Base-by-base conservation (phyloP, 345 rosid genomes). In the Corymbia maculata region DNA sequence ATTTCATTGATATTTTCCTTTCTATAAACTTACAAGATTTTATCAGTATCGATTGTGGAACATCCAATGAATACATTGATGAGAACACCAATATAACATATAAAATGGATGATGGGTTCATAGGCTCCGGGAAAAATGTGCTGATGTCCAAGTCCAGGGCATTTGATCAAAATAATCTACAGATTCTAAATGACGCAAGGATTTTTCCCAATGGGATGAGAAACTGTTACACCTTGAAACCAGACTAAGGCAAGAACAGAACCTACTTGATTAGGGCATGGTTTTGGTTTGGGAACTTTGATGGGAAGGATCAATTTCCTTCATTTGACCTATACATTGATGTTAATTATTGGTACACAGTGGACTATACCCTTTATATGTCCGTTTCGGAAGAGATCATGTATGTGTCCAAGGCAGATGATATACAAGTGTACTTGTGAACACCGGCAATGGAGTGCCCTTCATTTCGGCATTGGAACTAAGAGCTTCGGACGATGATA, bases 11-110 rank as follows among this genome's bases (percentile, higher is more conserved):
- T 4, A 50, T 50, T 50, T 50, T 50, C 51, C 14, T 13, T 52
- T 52, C 53, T 52, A 5, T 52, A 52, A 14, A 52, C 5, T 4
- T 52, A 52, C 4, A 52, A 89, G 88, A 87, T 32, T 91, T 87
- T 87, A 85, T 91, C 45, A 91, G 89, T 90, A 57, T 90, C 86
- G 91, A 90, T 51, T 91, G 90, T 17, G 91, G 93, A 19, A 79
- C 53, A 24, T 85, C 86, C 3, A 51, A 24, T 30, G 79, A 36
- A 70, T 90, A 87, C 32, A 44, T 52, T 0, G 90, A 91, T 4
- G 21, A n/a, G 2, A 53, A 26, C 13, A 86, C 85, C 0, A 87
- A 85, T 19, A 24, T 88, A 12, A 61, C 66, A 6, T 91, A 91
- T 55, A 80, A 5, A 30, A 79, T 89, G 7, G 93, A 90, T 68